Evolutionary conservation across 768 basidiomycete genomes (phyloP).

Genomic region (Amanita molliuscula): DNA sequence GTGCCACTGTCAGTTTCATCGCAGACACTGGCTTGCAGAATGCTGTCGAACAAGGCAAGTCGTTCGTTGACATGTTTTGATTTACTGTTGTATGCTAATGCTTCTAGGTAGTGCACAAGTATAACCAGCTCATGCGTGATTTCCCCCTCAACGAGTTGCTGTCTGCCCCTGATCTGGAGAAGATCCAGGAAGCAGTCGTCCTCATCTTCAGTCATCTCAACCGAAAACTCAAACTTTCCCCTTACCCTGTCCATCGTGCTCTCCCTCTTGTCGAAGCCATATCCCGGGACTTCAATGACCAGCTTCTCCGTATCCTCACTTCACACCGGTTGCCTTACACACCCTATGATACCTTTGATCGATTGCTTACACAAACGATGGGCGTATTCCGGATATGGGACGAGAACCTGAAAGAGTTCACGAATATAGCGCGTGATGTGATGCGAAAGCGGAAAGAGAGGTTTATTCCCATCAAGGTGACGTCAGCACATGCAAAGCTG

Average conservation of each 20-base stretch:
- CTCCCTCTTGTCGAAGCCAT: conserved; percentile 97
- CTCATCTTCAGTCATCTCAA: conserved; percentile 91
- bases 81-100: neutral
- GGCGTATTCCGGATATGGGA: conserved; percentile 85
- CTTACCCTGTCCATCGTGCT: conserved; percentile 93
- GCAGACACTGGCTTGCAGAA: conserved; percentile 96
- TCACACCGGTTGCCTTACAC: conserved; percentile 89
- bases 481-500: conserved; percentile 82
- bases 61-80: neutral
- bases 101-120: conserved; percentile 71
- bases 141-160: conserved; percentile 96
- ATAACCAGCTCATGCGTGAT: conserved; percentile 98
- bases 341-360: conserved; percentile 91
- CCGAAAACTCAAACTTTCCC: conserved; percentile 90
- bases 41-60: conserved; percentile 76
- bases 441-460: conserved; percentile 82
- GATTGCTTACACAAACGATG: conserved; percentile 64
- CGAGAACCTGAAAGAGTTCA: conserved; percentile 85
- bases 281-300: conserved; percentile 94
- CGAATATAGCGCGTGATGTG: conserved; percentile 86
- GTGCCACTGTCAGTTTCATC: conserved; percentile 94
- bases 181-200: conserved; percentile 81
- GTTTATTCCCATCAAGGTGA: conserved; percentile 95
- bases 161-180: conserved; percentile 92
- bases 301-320: conserved; percentile 81